phyloP scores from a whole-genome alignment of 169 alveolate species.

The Cryptosporidium viatorum region DNA sequence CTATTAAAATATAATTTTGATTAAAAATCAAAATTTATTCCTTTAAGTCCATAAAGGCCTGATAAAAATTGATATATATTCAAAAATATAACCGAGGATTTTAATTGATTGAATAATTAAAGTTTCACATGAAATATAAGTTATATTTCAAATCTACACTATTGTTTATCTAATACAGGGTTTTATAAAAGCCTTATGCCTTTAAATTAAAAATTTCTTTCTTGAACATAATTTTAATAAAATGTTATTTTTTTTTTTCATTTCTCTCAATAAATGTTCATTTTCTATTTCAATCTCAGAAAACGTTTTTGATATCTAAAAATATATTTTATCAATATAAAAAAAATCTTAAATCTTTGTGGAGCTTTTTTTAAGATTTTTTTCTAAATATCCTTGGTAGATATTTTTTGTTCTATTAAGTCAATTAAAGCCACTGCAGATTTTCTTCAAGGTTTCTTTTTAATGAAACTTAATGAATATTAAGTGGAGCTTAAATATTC shows the following conservation, averaged over 20 bases:
- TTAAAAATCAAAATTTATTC: background rate
- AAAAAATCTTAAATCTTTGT: background rate
- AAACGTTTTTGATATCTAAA: background rate
- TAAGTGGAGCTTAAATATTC: background rate
- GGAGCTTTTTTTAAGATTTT: background rate
- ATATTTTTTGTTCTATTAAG: background rate
- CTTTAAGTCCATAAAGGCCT: background rate
- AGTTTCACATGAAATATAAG: background rate
- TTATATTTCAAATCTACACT: background rate
- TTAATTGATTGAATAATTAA: background rate
- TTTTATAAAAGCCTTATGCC: too few species aligned
- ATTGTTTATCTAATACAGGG: background rate
- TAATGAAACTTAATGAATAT: background rate
- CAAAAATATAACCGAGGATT: background rate
- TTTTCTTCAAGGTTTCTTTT: background rate
- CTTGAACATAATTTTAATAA: too few species aligned
- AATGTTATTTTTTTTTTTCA: too few species aligned
- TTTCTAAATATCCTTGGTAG: background rate
- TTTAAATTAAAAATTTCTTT: too few species aligned
- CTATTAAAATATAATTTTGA: background rate
- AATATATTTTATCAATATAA: too few species aligned
- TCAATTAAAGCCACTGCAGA: background rate
- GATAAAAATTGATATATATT: background rate
- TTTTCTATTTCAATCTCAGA: background rate
- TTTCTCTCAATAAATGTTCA: background rate